Evolutionary conservation across 805 yeast species (phyloP).

Genomic region (Zygotorulaspora sp.): DNA sequence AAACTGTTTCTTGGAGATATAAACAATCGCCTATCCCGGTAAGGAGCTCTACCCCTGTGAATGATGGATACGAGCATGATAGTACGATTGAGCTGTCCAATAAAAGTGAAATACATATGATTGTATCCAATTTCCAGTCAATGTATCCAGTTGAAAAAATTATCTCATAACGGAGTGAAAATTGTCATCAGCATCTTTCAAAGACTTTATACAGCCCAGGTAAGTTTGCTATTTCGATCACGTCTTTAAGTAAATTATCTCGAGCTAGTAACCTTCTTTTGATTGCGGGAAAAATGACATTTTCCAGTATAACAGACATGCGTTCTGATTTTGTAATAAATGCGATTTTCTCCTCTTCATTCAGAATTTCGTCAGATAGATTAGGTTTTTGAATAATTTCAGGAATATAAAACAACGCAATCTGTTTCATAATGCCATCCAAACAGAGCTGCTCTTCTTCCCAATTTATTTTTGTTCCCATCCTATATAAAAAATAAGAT

Average conservation of each 20-base stretch:
- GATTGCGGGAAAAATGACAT: constrained; percentile 59
- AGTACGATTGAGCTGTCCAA: no score
- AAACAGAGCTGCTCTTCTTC: constrained; percentile 65
- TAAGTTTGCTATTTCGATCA: constrained; percentile 81
- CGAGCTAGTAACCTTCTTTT: constrained; percentile 65
- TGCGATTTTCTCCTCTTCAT: constrained; percentile 25
- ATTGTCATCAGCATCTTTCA: constrained; percentile 67
- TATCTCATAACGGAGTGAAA: constrained; percentile 6
- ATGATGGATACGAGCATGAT: no score
- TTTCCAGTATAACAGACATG: constrained; percentile 45
- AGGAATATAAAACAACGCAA: constrained; percentile 73
- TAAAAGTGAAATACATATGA: constrained; percentile 15
- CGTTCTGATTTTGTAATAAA: constrained; percentile 30
- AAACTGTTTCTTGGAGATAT: constrained; percentile 4
- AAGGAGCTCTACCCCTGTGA: no score
- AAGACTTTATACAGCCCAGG: constrained; percentile 90
- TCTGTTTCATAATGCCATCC: constrained; percentile 55
- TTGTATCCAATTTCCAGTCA: constrained; percentile 22
- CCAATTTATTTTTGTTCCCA: constrained; percentile 61
- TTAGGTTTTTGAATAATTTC: constrained; percentile 37
- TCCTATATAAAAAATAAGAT: constrained; percentile 58
- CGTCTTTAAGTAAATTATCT: constrained; percentile 43
- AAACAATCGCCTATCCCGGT: constrained; percentile 10
- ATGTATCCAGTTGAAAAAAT: constrained; percentile 18
- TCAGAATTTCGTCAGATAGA: constrained; percentile 12